Evolutionary conservation across 371 early-diverging fungal species (phyloP).

Genomic region (Mortierella sp.): DNA sequence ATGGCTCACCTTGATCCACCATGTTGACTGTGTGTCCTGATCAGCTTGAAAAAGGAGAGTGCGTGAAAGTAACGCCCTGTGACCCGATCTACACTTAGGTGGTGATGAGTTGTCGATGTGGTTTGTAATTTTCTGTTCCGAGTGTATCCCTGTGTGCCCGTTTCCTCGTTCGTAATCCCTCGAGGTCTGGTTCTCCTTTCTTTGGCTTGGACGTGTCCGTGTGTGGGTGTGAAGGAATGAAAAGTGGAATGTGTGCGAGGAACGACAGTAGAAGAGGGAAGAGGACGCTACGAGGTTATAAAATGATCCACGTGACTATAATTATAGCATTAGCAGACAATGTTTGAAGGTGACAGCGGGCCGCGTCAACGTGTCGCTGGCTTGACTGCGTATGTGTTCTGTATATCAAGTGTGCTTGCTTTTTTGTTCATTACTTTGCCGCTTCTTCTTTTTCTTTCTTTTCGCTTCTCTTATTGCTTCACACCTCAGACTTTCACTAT

Average conservation of each 20-base stretch:
- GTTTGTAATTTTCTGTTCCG: background rate
- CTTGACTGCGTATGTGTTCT: background rate
- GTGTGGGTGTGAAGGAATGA: background rate
- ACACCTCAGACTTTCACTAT: background rate
- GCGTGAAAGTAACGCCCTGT: background rate
- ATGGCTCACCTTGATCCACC: constrained; percentile 21
- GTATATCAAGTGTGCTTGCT: background rate
- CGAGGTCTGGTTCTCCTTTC: background rate
- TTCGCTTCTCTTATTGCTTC: background rate
- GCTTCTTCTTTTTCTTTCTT: background rate
- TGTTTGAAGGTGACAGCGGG: background rate
- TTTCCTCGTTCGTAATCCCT: background rate
- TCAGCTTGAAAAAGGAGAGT: background rate
- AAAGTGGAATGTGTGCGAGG: no score
- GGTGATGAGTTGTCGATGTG: background rate
- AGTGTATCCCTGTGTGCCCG: background rate
- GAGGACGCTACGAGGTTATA: background rate
- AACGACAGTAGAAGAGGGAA: background rate
- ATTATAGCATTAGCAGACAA: background rate
- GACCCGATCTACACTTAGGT: background rate
- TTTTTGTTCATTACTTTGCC: background rate
- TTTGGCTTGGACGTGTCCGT: background rate
- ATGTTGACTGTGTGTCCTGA: background rate
- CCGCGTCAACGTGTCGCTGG: background rate
- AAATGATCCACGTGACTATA: background rate